Conservation (phyloP, 805 yeast species). For the Henningerozyma blattae region DNA sequence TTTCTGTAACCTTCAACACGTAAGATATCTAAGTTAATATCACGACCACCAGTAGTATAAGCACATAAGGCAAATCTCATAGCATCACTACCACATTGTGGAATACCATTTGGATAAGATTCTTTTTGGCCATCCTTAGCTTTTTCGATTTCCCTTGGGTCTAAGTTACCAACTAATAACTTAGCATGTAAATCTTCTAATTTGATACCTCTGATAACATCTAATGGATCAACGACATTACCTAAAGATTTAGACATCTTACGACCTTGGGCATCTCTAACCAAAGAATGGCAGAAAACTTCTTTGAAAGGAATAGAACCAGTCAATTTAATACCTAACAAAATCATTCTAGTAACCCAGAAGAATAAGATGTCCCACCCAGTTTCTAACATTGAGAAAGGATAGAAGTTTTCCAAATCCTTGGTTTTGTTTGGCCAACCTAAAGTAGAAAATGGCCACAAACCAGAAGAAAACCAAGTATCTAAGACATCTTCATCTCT, state of each 20-base stretch:
- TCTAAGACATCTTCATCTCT: slow-evolving; percentile 97
- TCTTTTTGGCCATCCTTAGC: slow-evolving; percentile 77
- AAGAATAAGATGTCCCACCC: slow-evolving; percentile 99
- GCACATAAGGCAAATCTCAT: slow-evolving; percentile 95
- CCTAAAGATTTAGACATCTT: slow-evolving; percentile 98
- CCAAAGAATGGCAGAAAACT: slow-evolving; percentile 96
- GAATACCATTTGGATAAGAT: slow-evolving; percentile 90
- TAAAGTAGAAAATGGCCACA: slow-evolving; percentile 93
- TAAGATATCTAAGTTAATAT: slow-evolving; percentile 84
- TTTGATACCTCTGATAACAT: slow-evolving; percentile 78
- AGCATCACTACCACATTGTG: slow-evolving; percentile 98
- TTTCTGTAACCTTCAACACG: slow-evolving; percentile 97
- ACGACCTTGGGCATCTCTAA: slow-evolving; percentile 96
- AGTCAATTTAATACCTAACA: slow-evolving; percentile 77
- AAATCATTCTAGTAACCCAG: slow-evolving; percentile 96
- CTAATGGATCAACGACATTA: slow-evolving; percentile 89
- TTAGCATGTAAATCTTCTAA: slow-evolving; percentile 66
- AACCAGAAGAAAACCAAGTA: slow-evolving; percentile 98
- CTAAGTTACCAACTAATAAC: slow-evolving; percentile 69
- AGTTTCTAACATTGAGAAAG: slow-evolving; percentile 88
- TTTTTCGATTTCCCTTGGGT: slow-evolving; percentile 68
- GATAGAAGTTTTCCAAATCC: slow-evolving; percentile 69
- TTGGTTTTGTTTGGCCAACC: slow-evolving; percentile 81
- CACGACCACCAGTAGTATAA: slow-evolving; percentile 95
- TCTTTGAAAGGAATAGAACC: slow-evolving; percentile 87